Conservation (phyloP, 176 grass and related monocot species). For the Calamus simplicifolius region DNA sequence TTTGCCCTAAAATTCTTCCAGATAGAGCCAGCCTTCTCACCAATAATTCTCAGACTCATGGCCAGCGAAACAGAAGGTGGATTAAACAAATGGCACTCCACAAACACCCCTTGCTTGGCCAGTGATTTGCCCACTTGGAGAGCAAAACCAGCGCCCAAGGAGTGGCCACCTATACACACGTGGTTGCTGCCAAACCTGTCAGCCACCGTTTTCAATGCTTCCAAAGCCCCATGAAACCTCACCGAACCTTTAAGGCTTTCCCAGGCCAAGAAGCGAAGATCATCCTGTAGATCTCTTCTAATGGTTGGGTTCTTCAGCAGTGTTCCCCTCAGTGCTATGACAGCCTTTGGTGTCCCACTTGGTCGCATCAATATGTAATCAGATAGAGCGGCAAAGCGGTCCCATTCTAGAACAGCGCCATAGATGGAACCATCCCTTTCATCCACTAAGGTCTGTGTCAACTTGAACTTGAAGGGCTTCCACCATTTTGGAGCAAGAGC, state of each 20-base stretch:
- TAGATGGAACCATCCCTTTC: constrained; percentile 73
- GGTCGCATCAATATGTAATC: constrained; percentile 46
- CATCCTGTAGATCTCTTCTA: constrained; percentile 53
- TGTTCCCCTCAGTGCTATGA: constrained; percentile 61
- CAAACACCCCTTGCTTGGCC: constrained; percentile 64
- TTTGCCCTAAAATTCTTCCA: constrained; percentile 42
- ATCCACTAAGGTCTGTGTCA: constrained; percentile 40
- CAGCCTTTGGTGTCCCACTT: constrained; percentile 41
- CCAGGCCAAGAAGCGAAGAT: constrained; percentile 63
- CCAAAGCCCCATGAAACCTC: constrained; percentile 51
- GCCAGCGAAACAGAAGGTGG: constrained; percentile 80
- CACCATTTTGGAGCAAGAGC: constrained; percentile 71
- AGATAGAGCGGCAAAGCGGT: constrained; percentile 43
- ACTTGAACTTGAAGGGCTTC: constrained; percentile 73
- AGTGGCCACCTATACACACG: constrained; percentile 71
- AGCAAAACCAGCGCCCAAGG: constrained; percentile 71
- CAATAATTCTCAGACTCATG: constrained; percentile 45
- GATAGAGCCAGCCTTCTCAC: constrained; percentile 53
- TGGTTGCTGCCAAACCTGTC: constrained; percentile 17
- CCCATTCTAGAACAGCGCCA: constrained; percentile 76
- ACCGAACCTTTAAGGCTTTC: constrained; percentile 82
- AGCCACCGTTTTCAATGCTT: constrained; percentile 33
- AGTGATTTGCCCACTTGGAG: constrained; percentile 79
- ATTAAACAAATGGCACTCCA: constrained; percentile 94
- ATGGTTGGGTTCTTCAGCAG: constrained; percentile 42